A percentile compares a stretch with the other conserved stretches of the same genome.
phyloP scores from a whole-genome alignment of 352 stramenopile species.

The Phytophthora cryptogea region DNA sequence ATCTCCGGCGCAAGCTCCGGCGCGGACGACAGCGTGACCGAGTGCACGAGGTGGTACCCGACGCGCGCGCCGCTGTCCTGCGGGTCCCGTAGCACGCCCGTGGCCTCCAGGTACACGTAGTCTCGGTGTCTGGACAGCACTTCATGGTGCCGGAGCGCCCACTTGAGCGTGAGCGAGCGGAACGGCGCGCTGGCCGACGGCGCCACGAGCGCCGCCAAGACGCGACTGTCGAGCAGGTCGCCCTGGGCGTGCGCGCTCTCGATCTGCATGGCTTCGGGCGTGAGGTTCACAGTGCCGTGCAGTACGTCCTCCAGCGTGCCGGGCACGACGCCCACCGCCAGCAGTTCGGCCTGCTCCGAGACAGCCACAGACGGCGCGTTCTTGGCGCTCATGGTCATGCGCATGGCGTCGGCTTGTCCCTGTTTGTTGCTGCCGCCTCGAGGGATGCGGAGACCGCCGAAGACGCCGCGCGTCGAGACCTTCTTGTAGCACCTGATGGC shows the following conservation, averaged over 20 bases:
- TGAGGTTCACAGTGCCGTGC: conserved; percentile 59
- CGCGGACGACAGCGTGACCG: conserved; percentile 48
- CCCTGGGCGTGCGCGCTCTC: conserved; percentile 48
- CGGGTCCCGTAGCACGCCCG: conserved; percentile 49
- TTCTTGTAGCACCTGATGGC: conserved; percentile 50
- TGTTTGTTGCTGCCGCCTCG: conserved; percentile 8
- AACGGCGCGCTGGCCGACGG: conserved; percentile 56
- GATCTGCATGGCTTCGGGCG: conserved; percentile 64
- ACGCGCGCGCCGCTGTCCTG: conserved; percentile 47
- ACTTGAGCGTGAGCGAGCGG: conserved; percentile 67
- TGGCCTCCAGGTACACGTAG: conserved; percentile 70
- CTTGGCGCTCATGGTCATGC: conserved; percentile 29
- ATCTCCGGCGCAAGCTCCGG: conserved; percentile 66
- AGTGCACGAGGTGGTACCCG: conserved; percentile 68
- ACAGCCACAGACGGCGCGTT: conserved; percentile 14
- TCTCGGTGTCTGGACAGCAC: conserved; percentile 63
- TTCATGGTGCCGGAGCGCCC: conserved; percentile 58
- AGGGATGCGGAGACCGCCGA: conserved; percentile 16
- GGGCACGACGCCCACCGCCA: conserved; percentile 43
- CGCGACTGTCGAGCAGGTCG: conserved; percentile 58
- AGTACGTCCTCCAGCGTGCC: conserved; percentile 55
- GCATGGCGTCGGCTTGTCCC: conserved; percentile 5
- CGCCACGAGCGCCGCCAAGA: conserved; percentile 53
- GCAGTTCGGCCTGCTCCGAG: conserved; percentile 39
- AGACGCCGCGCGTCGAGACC: conserved; percentile 16